Evolutionary conservation across 331 rosid species (phyloP).

Genomic region (Malus hybrid): DNA sequence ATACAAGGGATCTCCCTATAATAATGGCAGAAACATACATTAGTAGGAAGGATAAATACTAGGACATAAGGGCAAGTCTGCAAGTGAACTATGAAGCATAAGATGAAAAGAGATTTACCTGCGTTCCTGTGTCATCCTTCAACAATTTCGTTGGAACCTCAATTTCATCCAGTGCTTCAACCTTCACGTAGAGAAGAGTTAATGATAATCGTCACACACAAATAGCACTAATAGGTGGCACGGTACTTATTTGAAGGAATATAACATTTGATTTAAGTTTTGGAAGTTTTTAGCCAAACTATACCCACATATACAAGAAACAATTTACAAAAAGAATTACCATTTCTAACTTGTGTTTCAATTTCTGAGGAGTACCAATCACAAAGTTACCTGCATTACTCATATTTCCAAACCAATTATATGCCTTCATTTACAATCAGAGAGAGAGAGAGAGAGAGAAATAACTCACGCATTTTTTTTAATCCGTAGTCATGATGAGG

Average conservation of each 20-base stretch:
- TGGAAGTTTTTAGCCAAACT: neutral
- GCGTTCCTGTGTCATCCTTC: constrained; percentile 38
- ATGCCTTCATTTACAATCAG: neutral
- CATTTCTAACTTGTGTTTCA: constrained; percentile 85
- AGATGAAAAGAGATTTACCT: constrained; percentile 41
- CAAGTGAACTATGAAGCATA: constrained; percentile 4
- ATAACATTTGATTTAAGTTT: neutral
- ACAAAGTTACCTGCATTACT: constrained; percentile 66
- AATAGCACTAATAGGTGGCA: neutral
- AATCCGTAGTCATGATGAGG: constrained; percentile 96
- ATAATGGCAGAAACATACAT: constrained; percentile 11
- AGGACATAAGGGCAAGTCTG: neutral
- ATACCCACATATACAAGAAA: neutral
- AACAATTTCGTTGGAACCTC: constrained; percentile 86
- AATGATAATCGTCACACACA: neutral
- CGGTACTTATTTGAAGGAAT: neutral
- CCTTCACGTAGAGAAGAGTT: constrained; percentile 46
- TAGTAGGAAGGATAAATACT: neutral
- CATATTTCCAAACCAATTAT: constrained; percentile 7
- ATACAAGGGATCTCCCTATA: constrained; percentile 30
- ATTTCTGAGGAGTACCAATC: constrained; percentile 85
- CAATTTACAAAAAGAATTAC: constrained; percentile 30
- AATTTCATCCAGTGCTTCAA: constrained; percentile 88
- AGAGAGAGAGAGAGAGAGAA: constrained; percentile 13
- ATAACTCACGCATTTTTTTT: constrained; percentile 70